A percentile compares a stretch with the other conserved stretches of the same genome.
phyloP scores from a whole-genome alignment of 2,329 filamentous ascomycete species.

The Claviceps sp. region DNA sequence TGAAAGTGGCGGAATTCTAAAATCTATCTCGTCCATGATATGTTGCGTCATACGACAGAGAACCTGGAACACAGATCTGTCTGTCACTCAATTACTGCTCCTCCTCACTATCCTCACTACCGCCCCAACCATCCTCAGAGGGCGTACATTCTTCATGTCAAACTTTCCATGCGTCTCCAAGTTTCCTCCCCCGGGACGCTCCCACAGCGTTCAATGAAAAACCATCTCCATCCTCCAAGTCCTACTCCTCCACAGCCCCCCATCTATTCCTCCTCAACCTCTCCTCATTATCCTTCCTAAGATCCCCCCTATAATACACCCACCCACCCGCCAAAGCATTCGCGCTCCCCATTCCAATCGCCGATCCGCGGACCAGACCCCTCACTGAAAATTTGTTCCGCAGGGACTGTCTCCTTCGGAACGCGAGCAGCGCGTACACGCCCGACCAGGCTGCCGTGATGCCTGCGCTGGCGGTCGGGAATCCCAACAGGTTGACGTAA shows the following conservation, averaged over 20 bases:
- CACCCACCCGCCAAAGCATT: slow-evolving; percentile 38
- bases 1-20: too few relatives aligned
- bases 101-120: too few relatives aligned
- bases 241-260: slow-evolving; percentile 18
- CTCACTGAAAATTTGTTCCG: slow-evolving; percentile 31
- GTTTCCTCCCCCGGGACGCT: too few relatives aligned
- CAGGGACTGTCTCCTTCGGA: slow-evolving; percentile 31
- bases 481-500: slow-evolving; percentile 47
- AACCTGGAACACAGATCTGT: too few relatives aligned
- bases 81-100: too few relatives aligned
- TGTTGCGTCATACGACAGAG: too few relatives aligned
- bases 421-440: slow-evolving; percentile 41
- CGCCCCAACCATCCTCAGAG: too few relatives aligned
- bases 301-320: slow-evolving; percentile 38
- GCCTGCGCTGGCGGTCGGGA: slow-evolving; percentile 42
- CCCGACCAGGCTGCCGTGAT: slow-evolving; percentile 43
- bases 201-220: too few relatives aligned
- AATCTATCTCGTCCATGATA: too few relatives aligned
- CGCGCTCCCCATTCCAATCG: slow-evolving; percentile 33
- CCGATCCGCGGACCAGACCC: slow-evolving; percentile 35
- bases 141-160: too few relatives aligned
- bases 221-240: background rate
- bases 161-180: too few relatives aligned
- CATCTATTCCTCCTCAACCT: slow-evolving; percentile 37
- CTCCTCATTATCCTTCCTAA: slow-evolving; percentile 34